Evolutionary conservation across 768 basidiomycete species (phyloP).

Genomic region (Leccinellum luteum): DNA sequence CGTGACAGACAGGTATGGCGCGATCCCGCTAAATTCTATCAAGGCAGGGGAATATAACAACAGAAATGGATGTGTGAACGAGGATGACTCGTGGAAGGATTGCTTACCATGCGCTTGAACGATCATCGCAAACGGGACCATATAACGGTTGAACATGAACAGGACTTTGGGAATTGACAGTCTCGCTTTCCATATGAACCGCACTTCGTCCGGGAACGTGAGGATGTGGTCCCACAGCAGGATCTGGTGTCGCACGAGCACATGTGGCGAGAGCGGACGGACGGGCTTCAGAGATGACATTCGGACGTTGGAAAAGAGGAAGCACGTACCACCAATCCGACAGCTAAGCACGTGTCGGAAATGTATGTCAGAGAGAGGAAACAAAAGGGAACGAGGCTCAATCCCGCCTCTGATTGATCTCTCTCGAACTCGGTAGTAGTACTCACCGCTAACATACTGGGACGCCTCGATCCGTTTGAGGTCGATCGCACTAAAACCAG

Average conservation of each 20-base stretch:
- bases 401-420: not conserved
- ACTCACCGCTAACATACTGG: conserved; percentile 28
- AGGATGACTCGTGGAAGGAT: not conserved
- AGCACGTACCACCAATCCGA: conserved; percentile 24
- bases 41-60: not conserved
- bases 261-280: not conserved
- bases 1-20: conserved; percentile 7
- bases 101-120: conserved; percentile 30
- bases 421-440: not conserved
- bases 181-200: conserved; percentile 31
- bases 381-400: not conserved
- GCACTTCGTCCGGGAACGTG: conserved; percentile 34
- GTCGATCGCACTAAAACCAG: not conserved
- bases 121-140: conserved; percentile 31
- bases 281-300: not conserved
- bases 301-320: not conserved
- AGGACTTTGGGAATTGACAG: conserved; percentile 29
- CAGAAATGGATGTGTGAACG: too few relatives aligned
- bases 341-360: conserved; percentile 12
- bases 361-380: not conserved
- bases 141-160: conserved; percentile 35
- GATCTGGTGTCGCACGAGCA: conserved; percentile 15
- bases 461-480: conserved; percentile 15
- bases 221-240: conserved; percentile 35
- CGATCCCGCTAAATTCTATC: conserved; percentile 24